Base-by-base conservation (phyloP, 495 filamentous ascomycete genomes). In the Parathielavia hyrcaniae region DNA sequence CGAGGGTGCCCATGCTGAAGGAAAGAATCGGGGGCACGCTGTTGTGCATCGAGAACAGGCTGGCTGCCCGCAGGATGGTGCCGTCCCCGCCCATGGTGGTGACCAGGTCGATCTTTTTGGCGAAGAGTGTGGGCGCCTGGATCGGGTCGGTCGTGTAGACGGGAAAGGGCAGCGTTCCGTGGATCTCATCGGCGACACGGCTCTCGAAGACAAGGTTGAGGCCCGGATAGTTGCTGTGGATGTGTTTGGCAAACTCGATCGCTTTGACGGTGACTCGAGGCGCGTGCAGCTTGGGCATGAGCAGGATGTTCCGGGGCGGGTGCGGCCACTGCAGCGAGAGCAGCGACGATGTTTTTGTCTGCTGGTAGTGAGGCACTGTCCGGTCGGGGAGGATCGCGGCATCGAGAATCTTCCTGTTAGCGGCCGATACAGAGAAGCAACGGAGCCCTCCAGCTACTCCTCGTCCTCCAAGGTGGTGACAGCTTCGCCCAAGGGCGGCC, bases 1-100 rank as follows among this genome's bases (percentile, higher is more conserved):
- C 93, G 2, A 98, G 74, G 0, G 91, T 91, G 7, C 93, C 93
- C 91, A 98, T 96, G 68, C 89, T 92, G 71, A 98, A 98, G 12
- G 86, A 87, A 22, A 98, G 76, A n/a, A 97, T 86, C 0, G 95
- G 93, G 0, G 93, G 93, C 0, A 97, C 91, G 41, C 83, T 81
- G 43, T 80, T 71, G 23, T 86, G 83, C n/a, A 84, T 87, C 16
- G 88, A 86, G 73, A 97, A 98, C 14, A 98, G 79, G 20, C 89
- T 95, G 4, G 90, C 86, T 12, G 93, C 93, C 58, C 87, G 91
- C 19, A 98, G 73, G 48, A 98, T 96, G 8, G 93, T 98, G 44
- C 93, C 93, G 72, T 98, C 93, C 58, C 93, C 93, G 41, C 93
- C 93, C 46, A 98, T 80, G 0, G 95, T 97, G 39, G 88, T 82